Conservation (phyloP, 306 rosid species). For the Rubus idaeus region DNA sequence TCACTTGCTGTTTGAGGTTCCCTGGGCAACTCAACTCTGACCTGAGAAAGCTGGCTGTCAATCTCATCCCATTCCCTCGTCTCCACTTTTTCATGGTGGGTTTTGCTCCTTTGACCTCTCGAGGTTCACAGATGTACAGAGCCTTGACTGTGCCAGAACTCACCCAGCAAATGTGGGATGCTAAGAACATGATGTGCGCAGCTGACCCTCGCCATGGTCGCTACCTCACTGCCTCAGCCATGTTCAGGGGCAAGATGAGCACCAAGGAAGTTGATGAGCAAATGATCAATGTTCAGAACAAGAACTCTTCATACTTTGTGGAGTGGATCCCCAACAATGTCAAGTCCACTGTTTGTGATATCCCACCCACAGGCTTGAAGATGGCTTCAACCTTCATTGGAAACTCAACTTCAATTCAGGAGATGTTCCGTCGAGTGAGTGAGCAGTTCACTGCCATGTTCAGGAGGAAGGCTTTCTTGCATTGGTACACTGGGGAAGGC, state of each 20-base stretch:
- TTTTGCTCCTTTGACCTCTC: conserved; percentile 70
- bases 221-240: conserved; percentile 68
- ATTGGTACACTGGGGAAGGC: conserved; percentile 76
- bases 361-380: conserved; percentile 74
- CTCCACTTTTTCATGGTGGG: conserved; percentile 80
- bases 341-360: conserved; percentile 74
- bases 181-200: conserved; percentile 83
- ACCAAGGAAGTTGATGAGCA: conserved; percentile 80
- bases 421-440: conserved; percentile 66
- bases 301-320: conserved; percentile 71
- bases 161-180: conserved; percentile 86
- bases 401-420: conserved; percentile 66
- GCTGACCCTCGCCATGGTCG: conserved; percentile 77
- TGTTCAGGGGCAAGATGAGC: conserved; percentile 82
- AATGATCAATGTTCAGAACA: conserved; percentile 75
- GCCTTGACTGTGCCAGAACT: conserved; percentile 73
- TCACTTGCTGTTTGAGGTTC: conserved; percentile 78
- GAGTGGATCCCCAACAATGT: conserved; percentile 85
- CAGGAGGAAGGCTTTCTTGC: conserved; percentile 75
- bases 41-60: conserved; percentile 61
- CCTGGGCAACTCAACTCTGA: conserved; percentile 79
- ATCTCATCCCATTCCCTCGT: conserved; percentile 71
- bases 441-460: conserved; percentile 81
- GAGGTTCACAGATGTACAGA: conserved; percentile 75
- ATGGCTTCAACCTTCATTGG: conserved; percentile 81